Conservation (phyloP, 1,284 basidiomycete genomes). For the Rhodotorula sp. region DNA sequence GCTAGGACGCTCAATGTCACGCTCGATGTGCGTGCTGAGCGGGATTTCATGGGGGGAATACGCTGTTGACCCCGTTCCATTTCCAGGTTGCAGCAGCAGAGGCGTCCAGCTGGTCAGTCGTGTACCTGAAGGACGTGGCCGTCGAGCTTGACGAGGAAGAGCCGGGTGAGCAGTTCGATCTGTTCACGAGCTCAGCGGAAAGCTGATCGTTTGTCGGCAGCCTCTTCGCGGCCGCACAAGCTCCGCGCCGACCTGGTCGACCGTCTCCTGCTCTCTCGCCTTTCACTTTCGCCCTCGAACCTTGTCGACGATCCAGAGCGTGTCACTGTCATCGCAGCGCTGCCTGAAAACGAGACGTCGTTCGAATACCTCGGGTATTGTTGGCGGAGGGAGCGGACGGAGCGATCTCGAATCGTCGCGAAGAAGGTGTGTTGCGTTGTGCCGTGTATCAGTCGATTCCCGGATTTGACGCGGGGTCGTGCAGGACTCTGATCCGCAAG, state of each 20-base stretch:
- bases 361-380: conserved; percentile 88
- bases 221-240: conserved; percentile 8
- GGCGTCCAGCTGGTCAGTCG: conserved; percentile 64
- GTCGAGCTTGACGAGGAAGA: conserved; percentile 69
- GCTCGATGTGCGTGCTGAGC: conserved; percentile 62
- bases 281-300: conserved; percentile 65
- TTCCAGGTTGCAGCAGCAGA: conserved; percentile 67
- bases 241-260: conserved; percentile 61
- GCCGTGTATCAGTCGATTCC: neutral
- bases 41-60: conserved; percentile 10
- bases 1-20: conserved; percentile 58
- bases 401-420: conserved; percentile 55
- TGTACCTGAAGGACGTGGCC: conserved; percentile 78
- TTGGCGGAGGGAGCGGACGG: conserved; percentile 77
- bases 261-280: conserved; percentile 77
- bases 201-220: conserved; percentile 32
- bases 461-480: neutral
- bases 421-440: conserved; percentile 60
- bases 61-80: conserved; percentile 11
- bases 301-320: conserved; percentile 83
- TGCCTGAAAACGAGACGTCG: conserved; percentile 73
- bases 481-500: conserved; percentile 24
- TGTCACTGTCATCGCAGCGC: conserved; percentile 69
- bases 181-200: conserved; percentile 39
- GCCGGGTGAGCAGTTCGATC: conserved; percentile 50